Evolutionary conservation across 1,284 basidiomycete genomes (phyloP), one percentile per base, ranked within the genome.

Genomic region (Takashimella koratensis): DNA sequence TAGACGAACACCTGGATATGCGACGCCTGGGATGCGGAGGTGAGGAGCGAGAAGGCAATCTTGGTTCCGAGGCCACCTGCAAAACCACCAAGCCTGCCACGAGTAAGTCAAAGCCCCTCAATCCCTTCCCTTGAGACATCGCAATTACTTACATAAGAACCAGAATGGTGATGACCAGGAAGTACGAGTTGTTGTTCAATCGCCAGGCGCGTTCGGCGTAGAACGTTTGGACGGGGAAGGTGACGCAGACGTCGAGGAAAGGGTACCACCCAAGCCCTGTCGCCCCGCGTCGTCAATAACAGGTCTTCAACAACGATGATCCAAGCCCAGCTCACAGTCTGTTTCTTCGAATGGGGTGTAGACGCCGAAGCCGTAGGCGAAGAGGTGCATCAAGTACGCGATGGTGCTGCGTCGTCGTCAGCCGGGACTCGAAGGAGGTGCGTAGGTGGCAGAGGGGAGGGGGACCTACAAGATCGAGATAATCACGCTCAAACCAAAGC

Each of bases 171-270:
- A 44, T 36, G 19, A 56, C 22, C 5, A 59, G 42, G 1, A 23
- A 13, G 44, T 52, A 53, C 19, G 26, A 23, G 12, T 54, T 49
- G 3, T 52, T 52, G 5, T 49, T 45, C n/a, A 59, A 49, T 47
- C 56, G 56, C 43, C 46, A 59, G 1, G 54, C 54, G 43, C 58
- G 58, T n/a, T 59, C 54, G 21, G 58, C 54, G 44, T 56, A 59
- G 42, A 59, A 59, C 24, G 20, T 6, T 49, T 59, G 53, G 19
- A 39, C 16, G 23, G 19, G 2, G 3, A 8, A 23, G 5, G 27
- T 13, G 21, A 19, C 19, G 2, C 3, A 8, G 12, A 26, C 23
- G 45, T 26, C 27, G 21, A 12, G 5, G 22, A 16, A 21, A 1
- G 16, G 21, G 11, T 21, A 30, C 11, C 21, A 23, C 20, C 5